phyloP scores from a whole-genome alignment of 2,329 filamentous ascomycete genomes.

The Colletotrichum sp. region DNA sequence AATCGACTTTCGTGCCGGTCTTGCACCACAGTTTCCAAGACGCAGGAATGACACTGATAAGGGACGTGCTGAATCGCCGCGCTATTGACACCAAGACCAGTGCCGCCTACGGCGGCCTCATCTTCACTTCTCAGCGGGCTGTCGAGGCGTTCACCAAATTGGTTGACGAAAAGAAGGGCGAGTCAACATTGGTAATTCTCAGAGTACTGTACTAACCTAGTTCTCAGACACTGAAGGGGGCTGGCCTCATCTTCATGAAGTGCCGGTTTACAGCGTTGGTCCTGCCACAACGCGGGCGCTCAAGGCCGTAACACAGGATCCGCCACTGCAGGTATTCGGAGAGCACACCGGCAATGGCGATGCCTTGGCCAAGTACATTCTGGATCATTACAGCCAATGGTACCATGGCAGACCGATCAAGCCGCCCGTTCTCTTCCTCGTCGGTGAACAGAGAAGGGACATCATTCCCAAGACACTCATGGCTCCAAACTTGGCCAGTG shows the following conservation, averaged over 20 bases:
- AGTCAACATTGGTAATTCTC: neutral
- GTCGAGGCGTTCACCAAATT: slow-evolving; percentile 77
- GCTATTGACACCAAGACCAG: slow-evolving; percentile 41
- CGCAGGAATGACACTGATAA: slow-evolving; percentile 59
- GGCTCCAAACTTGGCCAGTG: slow-evolving; percentile 52
- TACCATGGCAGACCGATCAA: slow-evolving; percentile 48
- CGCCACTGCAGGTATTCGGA: slow-evolving; percentile 71
- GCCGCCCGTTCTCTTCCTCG: slow-evolving; percentile 80
- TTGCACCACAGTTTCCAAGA: slow-evolving; percentile 73
- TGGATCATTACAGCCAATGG: slow-evolving; percentile 73
- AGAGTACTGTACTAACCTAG: neutral
- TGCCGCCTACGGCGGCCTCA: slow-evolving; percentile 71
- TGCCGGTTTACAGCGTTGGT: slow-evolving; percentile 78
- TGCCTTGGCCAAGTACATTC: slow-evolving; percentile 76
- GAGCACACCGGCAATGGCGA: slow-evolving; percentile 87
- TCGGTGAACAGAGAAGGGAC: slow-evolving; percentile 88
- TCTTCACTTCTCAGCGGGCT: slow-evolving; percentile 84
- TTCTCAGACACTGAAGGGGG: slow-evolving; percentile 15
- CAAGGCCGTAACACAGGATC: slow-evolving; percentile 52
- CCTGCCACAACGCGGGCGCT: slow-evolving; percentile 82
- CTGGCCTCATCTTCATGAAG: slow-evolving; percentile 60
- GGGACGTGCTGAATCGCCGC: slow-evolving; percentile 49
- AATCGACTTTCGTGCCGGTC: slow-evolving; percentile 76
- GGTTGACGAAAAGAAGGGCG: slow-evolving; percentile 57
- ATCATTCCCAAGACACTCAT: slow-evolving; percentile 85